Percentiles rank a stretch among this genome's conserved stretches.
Conservation (phyloP, 2,329 filamentous ascomycete species). For the Mycocentrospora acerina region DNA sequence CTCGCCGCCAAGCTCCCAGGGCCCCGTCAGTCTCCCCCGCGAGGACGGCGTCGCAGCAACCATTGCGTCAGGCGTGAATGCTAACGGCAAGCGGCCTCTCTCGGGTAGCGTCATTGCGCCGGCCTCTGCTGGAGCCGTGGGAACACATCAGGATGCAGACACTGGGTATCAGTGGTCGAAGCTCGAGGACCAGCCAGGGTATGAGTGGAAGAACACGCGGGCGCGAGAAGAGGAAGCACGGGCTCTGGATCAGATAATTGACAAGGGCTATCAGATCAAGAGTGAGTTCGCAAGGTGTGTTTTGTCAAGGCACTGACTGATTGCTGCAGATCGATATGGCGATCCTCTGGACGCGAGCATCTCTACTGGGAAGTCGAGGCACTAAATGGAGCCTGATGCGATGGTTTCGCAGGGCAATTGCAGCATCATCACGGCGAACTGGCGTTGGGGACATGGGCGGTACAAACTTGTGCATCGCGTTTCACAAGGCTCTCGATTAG, state of each 20-base stretch:
- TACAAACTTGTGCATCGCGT: too few relatives aligned
- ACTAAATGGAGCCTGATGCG: conserved; percentile 16
- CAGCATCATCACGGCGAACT: not conserved
- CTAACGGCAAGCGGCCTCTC: conserved; percentile 40
- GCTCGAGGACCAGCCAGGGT: conserved; percentile 41
- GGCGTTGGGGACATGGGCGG: too few relatives aligned
- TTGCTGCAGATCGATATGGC: conserved; percentile 33
- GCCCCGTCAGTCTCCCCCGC: conserved; percentile 22
- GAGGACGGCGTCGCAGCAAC: conserved; percentile 21
- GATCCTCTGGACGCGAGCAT: conserved; percentile 38
- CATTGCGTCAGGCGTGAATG: conserved; percentile 32
- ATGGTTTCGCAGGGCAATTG: not conserved
- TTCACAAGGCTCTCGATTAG: not conserved
- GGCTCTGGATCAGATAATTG: conserved; percentile 38
- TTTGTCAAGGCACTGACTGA: conserved; percentile 10
- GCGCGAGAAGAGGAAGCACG: conserved; percentile 39
- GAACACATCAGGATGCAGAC: conserved; percentile 20
- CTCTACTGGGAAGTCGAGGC: conserved; percentile 21
- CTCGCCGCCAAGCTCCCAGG: conserved; percentile 58
- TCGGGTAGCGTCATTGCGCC: conserved; percentile 18
- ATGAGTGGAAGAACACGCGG: conserved; percentile 40
- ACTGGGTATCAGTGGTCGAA: conserved; percentile 42
- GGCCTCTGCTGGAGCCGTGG: conserved; percentile 5
- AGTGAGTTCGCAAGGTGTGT: conserved; percentile 17
- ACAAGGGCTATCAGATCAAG: conserved; percentile 36